Percentiles rank a stretch among this genome's conserved stretches.
These are phyloP conservation scores for Verticillium isaacii DNA, from an alignment of 2,329 filamentous ascomycete genomes.

Conservation along the genomic window DNA sequence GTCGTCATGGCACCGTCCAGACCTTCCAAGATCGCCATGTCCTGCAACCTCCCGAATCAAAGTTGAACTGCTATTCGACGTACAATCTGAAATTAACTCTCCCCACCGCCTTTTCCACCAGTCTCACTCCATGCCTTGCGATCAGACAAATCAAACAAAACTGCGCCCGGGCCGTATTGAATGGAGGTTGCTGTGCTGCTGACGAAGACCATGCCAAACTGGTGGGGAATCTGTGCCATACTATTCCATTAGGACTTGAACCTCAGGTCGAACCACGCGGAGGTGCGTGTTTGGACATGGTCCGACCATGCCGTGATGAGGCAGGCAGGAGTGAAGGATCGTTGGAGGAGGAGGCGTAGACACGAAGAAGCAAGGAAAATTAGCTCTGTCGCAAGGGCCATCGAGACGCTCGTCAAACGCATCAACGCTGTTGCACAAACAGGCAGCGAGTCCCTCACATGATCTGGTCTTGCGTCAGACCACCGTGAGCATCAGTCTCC, in stretches of 20 bases:
- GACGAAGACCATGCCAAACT: neutral
- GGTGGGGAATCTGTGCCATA: no score
- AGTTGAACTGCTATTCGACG: slow-evolving; percentile 29
- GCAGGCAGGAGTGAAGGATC: no score
- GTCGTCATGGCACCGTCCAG: neutral
- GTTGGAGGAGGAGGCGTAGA: neutral
- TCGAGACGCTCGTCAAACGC: neutral
- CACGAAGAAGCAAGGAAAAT: neutral
- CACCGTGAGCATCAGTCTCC: slow-evolving; percentile 73
- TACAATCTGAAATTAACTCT: slow-evolving; percentile 1
- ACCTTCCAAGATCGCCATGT: slow-evolving; percentile 10
- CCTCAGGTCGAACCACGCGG: no score
- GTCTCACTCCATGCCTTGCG: neutral
- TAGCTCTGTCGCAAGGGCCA: neutral
- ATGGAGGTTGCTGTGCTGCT: neutral
- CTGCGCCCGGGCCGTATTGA: neutral
- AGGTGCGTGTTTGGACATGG: neutral
- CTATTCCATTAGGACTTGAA: no score
- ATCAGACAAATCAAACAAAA: neutral
- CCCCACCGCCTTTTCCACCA: neutral
- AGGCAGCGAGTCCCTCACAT: slow-evolving; percentile 55
- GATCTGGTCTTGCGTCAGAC: slow-evolving; percentile 95
- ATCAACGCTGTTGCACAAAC: neutral
- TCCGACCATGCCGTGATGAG: neutral
- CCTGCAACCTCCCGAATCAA: slow-evolving; percentile 23